These are phyloP conservation scores for Auricularia auricula-judae DNA, from an alignment of 768 basidiomycete species.

Conservation along the genomic window DNA sequence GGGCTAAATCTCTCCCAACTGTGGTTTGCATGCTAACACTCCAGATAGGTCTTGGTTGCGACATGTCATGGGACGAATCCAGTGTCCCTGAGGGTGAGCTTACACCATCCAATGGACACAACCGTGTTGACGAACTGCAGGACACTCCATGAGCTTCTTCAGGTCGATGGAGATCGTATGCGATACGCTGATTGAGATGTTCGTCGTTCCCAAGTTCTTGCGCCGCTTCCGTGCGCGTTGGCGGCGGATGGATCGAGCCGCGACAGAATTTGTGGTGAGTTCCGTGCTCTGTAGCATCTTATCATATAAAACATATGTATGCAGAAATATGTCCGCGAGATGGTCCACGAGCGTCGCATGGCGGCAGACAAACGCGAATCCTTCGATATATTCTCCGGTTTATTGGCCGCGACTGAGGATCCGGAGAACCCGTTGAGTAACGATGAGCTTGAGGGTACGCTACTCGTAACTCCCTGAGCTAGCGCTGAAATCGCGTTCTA, in stretches of 20 bases:
- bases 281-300: not conserved
- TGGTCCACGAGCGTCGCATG: slow-evolving; percentile 33
- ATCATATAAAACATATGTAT: no score
- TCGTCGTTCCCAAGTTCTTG: not conserved
- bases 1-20: no score
- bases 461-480: not conserved
- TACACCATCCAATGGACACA: no score
- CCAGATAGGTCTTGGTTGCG: no score
- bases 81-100: no score
- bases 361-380: slow-evolving; percentile 27
- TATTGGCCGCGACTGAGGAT: slow-evolving; percentile 39
- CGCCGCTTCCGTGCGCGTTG: no score
- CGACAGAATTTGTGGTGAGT: not conserved
- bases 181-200: not conserved
- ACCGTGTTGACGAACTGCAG: no score
- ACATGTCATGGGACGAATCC: no score
- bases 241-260: no score
- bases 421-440: slow-evolving; percentile 28
- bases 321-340: slow-evolving; percentile 39
- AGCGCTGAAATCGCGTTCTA: not conserved
- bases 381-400: slow-evolving; percentile 41
- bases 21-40: no score
- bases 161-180: no score
- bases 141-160: no score
- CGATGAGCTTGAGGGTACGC: slow-evolving; percentile 29